Percentiles rank a stretch among this genome's conserved stretches.
Conservation (phyloP, 495 filamentous ascomycete species). For the Endocarpon pusillum region DNA sequence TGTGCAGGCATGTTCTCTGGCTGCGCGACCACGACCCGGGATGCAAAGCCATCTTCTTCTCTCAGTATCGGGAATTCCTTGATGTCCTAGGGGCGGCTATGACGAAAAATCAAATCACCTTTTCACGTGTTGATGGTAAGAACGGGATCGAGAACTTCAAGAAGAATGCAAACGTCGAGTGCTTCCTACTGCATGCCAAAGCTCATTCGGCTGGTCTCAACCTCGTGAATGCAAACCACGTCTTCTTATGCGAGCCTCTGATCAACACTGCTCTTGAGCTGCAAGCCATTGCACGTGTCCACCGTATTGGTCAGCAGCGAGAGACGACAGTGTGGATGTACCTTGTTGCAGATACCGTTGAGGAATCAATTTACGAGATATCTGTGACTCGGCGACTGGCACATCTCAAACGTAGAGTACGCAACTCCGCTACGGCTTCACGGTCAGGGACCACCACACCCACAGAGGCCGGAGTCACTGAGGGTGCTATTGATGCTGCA, state of each 20-base stretch:
- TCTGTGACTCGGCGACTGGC: conserved; percentile 60
- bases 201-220: conserved; percentile 79
- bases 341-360: conserved; percentile 70
- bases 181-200: conserved; percentile 76
- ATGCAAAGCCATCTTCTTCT: conserved; percentile 80
- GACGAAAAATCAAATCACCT: conserved; percentile 47
- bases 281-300: conserved; percentile 84
- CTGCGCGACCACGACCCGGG: conserved; percentile 69
- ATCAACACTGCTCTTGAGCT: conserved; percentile 86
- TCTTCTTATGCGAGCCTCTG: conserved; percentile 85
- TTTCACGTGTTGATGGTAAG: conserved; percentile 42
- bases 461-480: conserved; percentile 22
- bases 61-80: conserved; percentile 74
- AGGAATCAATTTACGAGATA: conserved; percentile 75
- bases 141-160: conserved; percentile 58
- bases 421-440: conserved; percentile 8
- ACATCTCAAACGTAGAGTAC: conserved; percentile 40
- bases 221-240: conserved; percentile 80
- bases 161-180: conserved; percentile 52
- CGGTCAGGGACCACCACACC: conserved; percentile 14
- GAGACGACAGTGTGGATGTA: conserved; percentile 94
- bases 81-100: conserved; percentile 53
- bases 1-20: conserved; percentile 72
- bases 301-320: conserved; percentile 78
- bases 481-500: conserved; percentile 54